phyloP scores from a whole-genome alignment of 139 green algal genomes.

The Diplosphaera chodatii region DNA sequence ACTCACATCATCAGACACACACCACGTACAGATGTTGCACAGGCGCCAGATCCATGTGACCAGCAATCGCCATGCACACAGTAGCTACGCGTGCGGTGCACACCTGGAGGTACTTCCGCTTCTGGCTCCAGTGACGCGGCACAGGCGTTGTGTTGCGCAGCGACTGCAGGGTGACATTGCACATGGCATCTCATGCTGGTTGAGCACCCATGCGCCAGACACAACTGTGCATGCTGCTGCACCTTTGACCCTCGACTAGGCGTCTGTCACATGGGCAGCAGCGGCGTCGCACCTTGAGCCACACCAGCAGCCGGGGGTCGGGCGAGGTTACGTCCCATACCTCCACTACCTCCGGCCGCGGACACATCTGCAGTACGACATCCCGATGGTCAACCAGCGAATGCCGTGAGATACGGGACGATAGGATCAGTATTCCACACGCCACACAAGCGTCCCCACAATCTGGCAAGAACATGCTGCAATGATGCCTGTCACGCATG shows the following conservation, averaged over 20 bases:
- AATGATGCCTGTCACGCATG: too few relatives aligned
- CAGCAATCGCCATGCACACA: too few relatives aligned
- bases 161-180: constrained; percentile 19
- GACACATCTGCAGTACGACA: constrained; percentile 48
- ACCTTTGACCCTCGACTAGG: too few relatives aligned
- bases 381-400: too few relatives aligned
- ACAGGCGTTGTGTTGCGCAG: constrained; percentile 90
- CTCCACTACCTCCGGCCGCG: constrained; percentile 92
- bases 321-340: constrained; percentile 92
- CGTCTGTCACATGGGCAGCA: too few relatives aligned
- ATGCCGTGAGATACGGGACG: too few relatives aligned
- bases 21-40: too few relatives aligned
- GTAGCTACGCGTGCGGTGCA: constrained; percentile 7
- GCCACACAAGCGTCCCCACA: too few relatives aligned
- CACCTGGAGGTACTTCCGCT: constrained; percentile 76
- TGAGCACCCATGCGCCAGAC: not conserved
- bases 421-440: too few relatives aligned
- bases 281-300: constrained; percentile 72
- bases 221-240: too few relatives aligned
- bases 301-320: constrained; percentile 89
- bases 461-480: not conserved
- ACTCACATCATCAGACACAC: not conserved
- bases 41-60: too few relatives aligned
- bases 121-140: constrained; percentile 94
- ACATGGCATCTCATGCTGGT: too few relatives aligned